These are phyloP conservation scores for Yamadazyma dendronema DNA, from an alignment of 1,139 yeast genomes.

Conservation along the genomic window DNA sequence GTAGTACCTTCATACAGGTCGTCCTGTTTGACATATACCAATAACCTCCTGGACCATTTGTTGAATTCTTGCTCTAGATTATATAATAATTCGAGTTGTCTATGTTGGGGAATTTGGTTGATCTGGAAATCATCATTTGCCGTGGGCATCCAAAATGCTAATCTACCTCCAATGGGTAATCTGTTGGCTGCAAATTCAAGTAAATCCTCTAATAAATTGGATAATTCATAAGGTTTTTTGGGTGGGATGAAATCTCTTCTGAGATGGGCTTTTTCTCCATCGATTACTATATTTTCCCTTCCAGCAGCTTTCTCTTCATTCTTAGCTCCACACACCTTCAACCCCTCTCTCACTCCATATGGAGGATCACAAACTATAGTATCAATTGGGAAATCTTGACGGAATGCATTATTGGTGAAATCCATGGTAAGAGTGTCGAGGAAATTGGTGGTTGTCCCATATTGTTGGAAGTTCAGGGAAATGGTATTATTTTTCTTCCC, in stretches of 20 bases:
- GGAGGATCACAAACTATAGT: conserved; percentile 96
- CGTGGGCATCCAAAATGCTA: conserved; percentile 98
- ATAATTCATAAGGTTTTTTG: conserved; percentile 84
- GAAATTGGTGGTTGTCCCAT: conserved; percentile 55
- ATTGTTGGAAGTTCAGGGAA: conserved; percentile 70
- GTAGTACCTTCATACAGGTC: conserved; percentile 56
- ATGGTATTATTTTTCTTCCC: conserved; percentile 66
- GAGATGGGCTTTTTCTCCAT: conserved; percentile 76
- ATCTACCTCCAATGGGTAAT: conserved; percentile 70
- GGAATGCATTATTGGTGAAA: conserved; percentile 84
- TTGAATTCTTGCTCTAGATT: conserved; percentile 85
- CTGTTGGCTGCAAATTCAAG: conserved; percentile 69
- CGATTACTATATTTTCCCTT: conserved; percentile 65
- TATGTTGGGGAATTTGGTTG: conserved; percentile 79
- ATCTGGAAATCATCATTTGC: conserved; percentile 82
- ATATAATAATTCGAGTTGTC: conserved; percentile 64
- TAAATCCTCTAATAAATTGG: conserved; percentile 72
- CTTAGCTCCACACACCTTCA: conserved; percentile 86
- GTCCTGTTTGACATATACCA: conserved; percentile 76
- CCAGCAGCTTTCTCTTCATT: conserved; percentile 58
- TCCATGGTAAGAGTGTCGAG: conserved; percentile 89
- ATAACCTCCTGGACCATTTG: conserved; percentile 86
- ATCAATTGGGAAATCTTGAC: conserved; percentile 63
- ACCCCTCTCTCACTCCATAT: conserved; percentile 94
- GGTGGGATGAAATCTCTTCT: conserved; percentile 88